Base-by-base conservation (phyloP, 768 basidiomycete genomes). In the Lactifluus pinguis region DNA sequence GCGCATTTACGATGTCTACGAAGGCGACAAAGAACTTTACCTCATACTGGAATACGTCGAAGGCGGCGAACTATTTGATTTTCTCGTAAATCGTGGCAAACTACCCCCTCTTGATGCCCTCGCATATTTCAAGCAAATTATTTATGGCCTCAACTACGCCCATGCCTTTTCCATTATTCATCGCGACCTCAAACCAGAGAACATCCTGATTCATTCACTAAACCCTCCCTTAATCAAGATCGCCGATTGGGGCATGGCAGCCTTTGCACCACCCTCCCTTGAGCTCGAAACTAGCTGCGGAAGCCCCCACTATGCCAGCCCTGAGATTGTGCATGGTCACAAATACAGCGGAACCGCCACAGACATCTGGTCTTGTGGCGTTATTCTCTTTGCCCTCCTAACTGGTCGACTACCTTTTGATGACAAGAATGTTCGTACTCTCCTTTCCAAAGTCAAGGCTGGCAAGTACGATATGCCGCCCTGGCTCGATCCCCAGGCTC, bases 231-330 rank as follows among this genome's bases (percentile, higher is more conserved):
- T 92, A 69, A 82, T 98, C 77, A 98, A 98, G 78, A 89, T 98
- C 47, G 95, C 93, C 25, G 95, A 98, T 74, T 98, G 95, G 84
- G 95, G 95, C 21, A 97, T 98, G 95, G 95, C 95, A 29, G 91
- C 95, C 10, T 91, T 97, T 69, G 91, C 93, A 60, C 87, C 89
- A 44, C 89, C 89, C 42, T 82, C 85, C 44, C 79, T 87, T 47
- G 81, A 94, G 65, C 82, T 97, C 30, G 92, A 95, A 75, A 98
- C 95, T 1, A 92, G 89, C 69, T 98, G 95, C 69, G 95, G 95
- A 7, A 92, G 89, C 63, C 95, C 95, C 63, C 95, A 98, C 73
- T 98, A 98, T 64, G 95, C 94, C 5, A 91, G 88, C 68, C 95
- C 95, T 1, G 95, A 98, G 76, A 94, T 98, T 69, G 92, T 98